phyloP scores from a whole-genome alignment of 257 asterid genomes.

The Jasminum sambac region DNA sequence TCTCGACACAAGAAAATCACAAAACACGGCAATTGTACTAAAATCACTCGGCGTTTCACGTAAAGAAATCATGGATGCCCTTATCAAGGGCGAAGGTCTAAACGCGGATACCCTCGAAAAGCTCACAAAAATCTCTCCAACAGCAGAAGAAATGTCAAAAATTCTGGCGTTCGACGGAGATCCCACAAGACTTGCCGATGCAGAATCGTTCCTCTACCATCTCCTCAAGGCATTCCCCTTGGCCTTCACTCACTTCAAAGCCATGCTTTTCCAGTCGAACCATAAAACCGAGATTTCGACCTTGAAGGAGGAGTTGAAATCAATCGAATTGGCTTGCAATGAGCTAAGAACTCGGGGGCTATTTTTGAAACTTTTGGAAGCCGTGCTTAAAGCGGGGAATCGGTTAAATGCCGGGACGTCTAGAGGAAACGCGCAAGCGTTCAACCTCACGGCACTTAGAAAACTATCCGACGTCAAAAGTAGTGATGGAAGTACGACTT shows the following conservation, averaged over 20 bases:
- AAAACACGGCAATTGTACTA: slow-evolving; percentile 73
- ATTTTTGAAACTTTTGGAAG: slow-evolving; percentile 87
- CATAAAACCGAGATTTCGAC: slow-evolving; percentile 47
- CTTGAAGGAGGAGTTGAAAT: slow-evolving; percentile 47
- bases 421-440: slow-evolving; percentile 88
- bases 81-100: slow-evolving; percentile 61
- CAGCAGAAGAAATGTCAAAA: slow-evolving; percentile 59
- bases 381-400: slow-evolving; percentile 84
- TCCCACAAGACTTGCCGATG: slow-evolving; percentile 70
- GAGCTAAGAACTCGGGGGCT: slow-evolving; percentile 79
- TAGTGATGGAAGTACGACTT: slow-evolving; percentile 80
- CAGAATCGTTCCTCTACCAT: slow-evolving; percentile 86
- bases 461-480: slow-evolving; percentile 87
- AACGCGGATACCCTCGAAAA: slow-evolving; percentile 67
- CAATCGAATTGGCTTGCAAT: slow-evolving; percentile 66
- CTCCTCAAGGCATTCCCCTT: slow-evolving; percentile 81
- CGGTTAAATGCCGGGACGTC: slow-evolving; percentile 84
- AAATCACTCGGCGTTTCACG: slow-evolving; percentile 64
- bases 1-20: slow-evolving; percentile 82
- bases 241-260: slow-evolving; percentile 67
- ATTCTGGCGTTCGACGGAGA: slow-evolving; percentile 72
- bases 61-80: slow-evolving; percentile 59
- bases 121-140: slow-evolving; percentile 65
- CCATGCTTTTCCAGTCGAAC: slow-evolving; percentile 69
- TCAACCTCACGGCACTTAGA: slow-evolving; percentile 71